These are phyloP conservation scores for Colletotrichum truncatum DNA, from an alignment of 2,329 filamentous ascomycete species.

Conservation along the genomic window DNA sequence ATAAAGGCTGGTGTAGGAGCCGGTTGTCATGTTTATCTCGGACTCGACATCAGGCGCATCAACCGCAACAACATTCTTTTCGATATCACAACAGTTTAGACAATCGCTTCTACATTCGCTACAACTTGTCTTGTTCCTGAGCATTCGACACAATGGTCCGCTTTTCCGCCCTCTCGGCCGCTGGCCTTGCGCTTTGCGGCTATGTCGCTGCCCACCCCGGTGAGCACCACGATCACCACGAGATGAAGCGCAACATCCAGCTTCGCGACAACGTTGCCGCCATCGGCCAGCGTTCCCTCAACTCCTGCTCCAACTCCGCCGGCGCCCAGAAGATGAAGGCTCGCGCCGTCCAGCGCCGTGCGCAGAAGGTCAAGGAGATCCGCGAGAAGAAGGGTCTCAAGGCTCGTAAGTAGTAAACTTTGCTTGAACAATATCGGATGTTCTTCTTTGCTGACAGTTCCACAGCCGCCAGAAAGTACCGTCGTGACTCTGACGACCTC, in stretches of 20 bases:
- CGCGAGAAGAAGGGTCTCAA: constrained; percentile 41
- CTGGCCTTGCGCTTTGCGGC: constrained; percentile 33
- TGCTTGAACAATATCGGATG: not conserved
- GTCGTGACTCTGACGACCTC: constrained; percentile 42
- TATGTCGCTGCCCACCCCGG: constrained; percentile 41
- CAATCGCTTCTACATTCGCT: constrained; percentile 4
- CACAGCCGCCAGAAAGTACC: constrained; percentile 40
- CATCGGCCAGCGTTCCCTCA: constrained; percentile 46
- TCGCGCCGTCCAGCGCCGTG: constrained; percentile 51
- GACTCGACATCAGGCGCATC: not conserved
- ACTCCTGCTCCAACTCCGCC: constrained; percentile 48
- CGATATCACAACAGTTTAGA: not conserved
- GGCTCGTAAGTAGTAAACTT: not conserved
- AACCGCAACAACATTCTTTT: constrained; percentile 16
- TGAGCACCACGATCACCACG: constrained; percentile 38
- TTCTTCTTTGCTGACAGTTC: constrained; percentile 34
- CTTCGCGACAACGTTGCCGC: constrained; percentile 42
- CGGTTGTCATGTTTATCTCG: not conserved
- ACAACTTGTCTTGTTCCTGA: not conserved
- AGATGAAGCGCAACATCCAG: constrained; percentile 44
- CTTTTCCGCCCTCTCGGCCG: constrained; percentile 11
- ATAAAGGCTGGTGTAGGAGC: constrained; percentile 4
- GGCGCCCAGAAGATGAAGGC: constrained; percentile 48
- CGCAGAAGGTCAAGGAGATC: constrained; percentile 46
- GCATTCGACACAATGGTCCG: constrained; percentile 10